Percentiles rank a stretch among this genome's conserved stretches.
phyloP scores from a whole-genome alignment of 2,329 filamentous ascomycete species.

The Pyrenophora teres region DNA sequence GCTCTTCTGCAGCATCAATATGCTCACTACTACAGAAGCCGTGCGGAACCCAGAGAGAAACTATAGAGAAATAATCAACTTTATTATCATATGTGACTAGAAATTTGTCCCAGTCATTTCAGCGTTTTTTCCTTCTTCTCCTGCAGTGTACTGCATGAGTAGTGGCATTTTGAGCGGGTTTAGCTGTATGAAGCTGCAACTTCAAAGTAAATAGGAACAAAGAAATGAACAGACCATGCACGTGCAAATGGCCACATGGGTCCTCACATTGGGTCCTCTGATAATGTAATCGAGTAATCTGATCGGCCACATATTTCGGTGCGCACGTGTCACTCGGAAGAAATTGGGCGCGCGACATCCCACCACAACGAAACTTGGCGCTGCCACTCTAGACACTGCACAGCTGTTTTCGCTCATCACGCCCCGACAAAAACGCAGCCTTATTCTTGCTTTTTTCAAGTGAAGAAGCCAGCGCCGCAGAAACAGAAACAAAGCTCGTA shows the following conservation, averaged over 20 bases:
- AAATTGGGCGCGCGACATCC: constrained; percentile 24
- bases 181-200: too few species aligned
- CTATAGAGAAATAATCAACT: constrained; percentile 19
- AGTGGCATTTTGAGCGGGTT: too few species aligned
- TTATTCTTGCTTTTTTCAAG: constrained; percentile 2
- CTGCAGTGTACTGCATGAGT: too few species aligned
- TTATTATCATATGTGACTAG: too few species aligned
- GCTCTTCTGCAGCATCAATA: neutral
- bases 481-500: neutral
- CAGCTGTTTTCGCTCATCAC: constrained; percentile 21
- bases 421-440: constrained; percentile 20
- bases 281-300: neutral
- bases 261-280: neutral
- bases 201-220: too few species aligned
- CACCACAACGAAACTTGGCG: constrained; percentile 23
- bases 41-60: constrained; percentile 29
- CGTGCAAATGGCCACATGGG: neutral
- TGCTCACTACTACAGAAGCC: constrained; percentile 45
- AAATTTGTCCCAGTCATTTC: too few species aligned
- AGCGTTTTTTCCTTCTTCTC: too few species aligned
- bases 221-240: too few species aligned
- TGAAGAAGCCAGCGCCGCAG: neutral
- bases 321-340: constrained; percentile 28
- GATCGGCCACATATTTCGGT: constrained; percentile 3
- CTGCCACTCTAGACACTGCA: constrained; percentile 21